Conservation (phyloP, 2,329 filamentous ascomycete genomes). For the Fusarium subglutinans region DNA sequence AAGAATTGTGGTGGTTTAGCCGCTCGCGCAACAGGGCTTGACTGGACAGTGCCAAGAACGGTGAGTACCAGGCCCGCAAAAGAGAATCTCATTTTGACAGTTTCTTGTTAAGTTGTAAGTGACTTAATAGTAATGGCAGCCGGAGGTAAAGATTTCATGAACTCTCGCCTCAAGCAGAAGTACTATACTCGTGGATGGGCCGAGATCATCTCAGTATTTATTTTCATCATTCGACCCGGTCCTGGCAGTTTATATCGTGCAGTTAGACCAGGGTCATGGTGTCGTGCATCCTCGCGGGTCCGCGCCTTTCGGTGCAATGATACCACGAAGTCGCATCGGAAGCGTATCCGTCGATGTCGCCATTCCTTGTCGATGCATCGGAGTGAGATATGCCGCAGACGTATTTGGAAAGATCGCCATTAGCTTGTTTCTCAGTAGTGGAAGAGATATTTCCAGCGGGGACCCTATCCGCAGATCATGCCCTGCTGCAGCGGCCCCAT, state of each 20-base stretch:
- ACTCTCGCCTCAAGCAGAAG: neutral
- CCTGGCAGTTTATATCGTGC: neutral
- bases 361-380: neutral
- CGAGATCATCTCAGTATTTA: neutral
- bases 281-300: neutral
- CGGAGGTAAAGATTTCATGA: too few relatives aligned
- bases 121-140: neutral
- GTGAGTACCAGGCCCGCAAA: neutral
- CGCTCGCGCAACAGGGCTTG: neutral
- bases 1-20: constrained; percentile 2
- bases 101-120: neutral
- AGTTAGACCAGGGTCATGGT: too few relatives aligned
- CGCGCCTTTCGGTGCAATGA: neutral
- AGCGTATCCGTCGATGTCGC: neutral
- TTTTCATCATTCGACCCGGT: neutral
- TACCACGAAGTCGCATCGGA: neutral
- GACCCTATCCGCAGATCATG: neutral
- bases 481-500: neutral
- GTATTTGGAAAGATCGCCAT: neutral
- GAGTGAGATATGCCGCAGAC: neutral
- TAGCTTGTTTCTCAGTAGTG: neutral
- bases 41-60: neutral
- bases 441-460: neutral
- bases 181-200: neutral
- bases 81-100: neutral